A percentile compares a stretch with the other conserved stretches of the same genome.
phyloP scores from a whole-genome alignment of 805 yeast species.

The Millerozyma miso region DNA sequence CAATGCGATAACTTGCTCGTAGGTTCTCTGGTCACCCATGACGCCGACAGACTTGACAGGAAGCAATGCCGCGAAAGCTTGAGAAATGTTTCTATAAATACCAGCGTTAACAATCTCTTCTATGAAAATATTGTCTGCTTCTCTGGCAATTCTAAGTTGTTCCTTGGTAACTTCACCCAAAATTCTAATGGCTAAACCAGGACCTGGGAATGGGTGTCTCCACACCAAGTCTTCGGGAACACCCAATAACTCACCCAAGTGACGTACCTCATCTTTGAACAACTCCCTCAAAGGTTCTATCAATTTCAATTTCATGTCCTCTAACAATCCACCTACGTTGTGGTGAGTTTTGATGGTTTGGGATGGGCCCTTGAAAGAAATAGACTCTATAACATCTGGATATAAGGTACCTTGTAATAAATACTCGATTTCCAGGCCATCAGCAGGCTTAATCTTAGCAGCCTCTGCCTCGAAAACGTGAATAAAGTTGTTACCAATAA shows the following conservation, averaged over 20 bases:
- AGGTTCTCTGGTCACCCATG: conserved; percentile 99
- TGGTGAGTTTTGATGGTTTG: conserved; percentile 99
- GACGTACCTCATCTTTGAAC: conserved; percentile 98
- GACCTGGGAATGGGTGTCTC: conserved; percentile 99
- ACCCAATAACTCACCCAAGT: conserved; percentile 88
- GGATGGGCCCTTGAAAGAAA: conserved; percentile 98
- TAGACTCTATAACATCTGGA: conserved; percentile 98
- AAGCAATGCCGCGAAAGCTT: conserved; percentile 94
- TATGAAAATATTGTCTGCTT: conserved; percentile 93
- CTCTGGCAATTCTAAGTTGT: conserved; percentile 95
- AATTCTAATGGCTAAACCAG: conserved; percentile 98
- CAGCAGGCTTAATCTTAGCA: conserved; percentile 81
- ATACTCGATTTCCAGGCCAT: conserved; percentile 87
- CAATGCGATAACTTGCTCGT: conserved; percentile 97
- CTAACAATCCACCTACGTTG: conserved; percentile 97
- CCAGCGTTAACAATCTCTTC: conserved; percentile 95
- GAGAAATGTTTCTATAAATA: conserved; percentile 86
- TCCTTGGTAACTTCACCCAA: conserved; percentile 92
- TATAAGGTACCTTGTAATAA: conserved; percentile 95
- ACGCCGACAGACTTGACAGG: conserved; percentile 99
- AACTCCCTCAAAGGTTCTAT: conserved; percentile 98
- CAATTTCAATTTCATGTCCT: conserved; percentile 95
- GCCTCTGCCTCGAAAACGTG: conserved; percentile 97
- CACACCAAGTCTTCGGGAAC: conserved; percentile 96
- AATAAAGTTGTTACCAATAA: conserved; percentile 96